Evolutionary conservation across 164 flowering plant genomes (phyloP), one percentile per base, ranked within the genome.

Genomic region (Vitis cinerea): DNA sequence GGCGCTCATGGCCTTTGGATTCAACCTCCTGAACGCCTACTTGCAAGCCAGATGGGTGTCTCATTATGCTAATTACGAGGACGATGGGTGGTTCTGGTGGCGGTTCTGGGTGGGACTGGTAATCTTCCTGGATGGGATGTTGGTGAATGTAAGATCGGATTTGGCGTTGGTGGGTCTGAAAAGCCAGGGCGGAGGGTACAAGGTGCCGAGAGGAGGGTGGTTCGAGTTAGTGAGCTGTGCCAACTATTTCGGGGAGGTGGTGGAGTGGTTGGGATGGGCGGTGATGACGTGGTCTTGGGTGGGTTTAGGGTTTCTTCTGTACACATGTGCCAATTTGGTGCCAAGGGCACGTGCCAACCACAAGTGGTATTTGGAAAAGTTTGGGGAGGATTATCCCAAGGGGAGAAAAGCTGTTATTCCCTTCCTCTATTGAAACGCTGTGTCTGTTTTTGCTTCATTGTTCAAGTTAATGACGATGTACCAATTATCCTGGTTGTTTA

Each of bases 191-290:
- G 84, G 87, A 4, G 97, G 95, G 60, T 94, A 94, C 64, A 86
- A 74, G 82, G 68, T 90, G n/a, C 98, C 95, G 0, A 82, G 68
- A 17, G 97, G 97, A 19, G 97, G 92, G 67, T 75, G 72, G 85
- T 92, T 93, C 70, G 98, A 93, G 86, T 4, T 71, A 73, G 93
- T 95, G 67, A 90, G 93, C 60, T 93, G 98, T 51, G 86, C 98
- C 0, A 95, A 95, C 67, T 95, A 95, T 63, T 82, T 90, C 13
- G 97, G 97, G 30, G 98, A 95, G 89, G 79, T 89, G 37, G 50
- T 93, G 77, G 99, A 95, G 82, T 93, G 99, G 98, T 64, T 88
- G 59, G 98, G 98, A 6, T 95, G 97, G 97, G 80, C 90, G 19
- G 68, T 90, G 64, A 89, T 93, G 97, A 82, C 86, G 2, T 83